A percentile compares a stretch with the other conserved stretches of the same genome.
phyloP scores from a whole-genome alignment of 2,329 filamentous ascomycete species.

The Monosporascus sp. region DNA sequence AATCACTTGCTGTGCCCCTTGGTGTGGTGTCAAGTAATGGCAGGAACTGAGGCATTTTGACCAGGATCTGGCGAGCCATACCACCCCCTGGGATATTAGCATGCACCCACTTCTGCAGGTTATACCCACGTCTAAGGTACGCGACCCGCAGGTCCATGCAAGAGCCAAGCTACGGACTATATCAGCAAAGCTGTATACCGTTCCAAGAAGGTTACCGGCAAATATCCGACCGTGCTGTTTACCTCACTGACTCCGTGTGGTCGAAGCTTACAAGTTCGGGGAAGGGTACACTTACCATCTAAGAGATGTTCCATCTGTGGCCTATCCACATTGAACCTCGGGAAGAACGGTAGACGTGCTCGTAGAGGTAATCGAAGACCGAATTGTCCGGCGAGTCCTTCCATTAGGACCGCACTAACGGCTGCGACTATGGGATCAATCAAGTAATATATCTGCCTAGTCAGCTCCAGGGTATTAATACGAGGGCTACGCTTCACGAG shows the following conservation, averaged over 20 bases:
- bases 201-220: not conserved
- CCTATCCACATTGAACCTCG: not conserved
- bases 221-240: not conserved
- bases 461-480: not conserved
- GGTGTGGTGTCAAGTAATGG: not conserved
- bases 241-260: not conserved
- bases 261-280: not conserved
- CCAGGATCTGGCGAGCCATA: not conserved
- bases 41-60: not conserved
- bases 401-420: not conserved
- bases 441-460: not conserved
- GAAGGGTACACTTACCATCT: not conserved
- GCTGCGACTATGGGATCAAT: not conserved
- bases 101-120: not conserved
- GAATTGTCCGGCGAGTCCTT: not conserved
- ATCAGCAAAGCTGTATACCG: not conserved
- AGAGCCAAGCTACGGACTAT: not conserved
- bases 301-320: not conserved
- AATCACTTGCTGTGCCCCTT: not conserved
- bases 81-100: not conserved
- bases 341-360: not conserved
- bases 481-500: not conserved
- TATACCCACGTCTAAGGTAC: not conserved
- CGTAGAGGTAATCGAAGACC: not conserved
- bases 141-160: not conserved